phyloP scores from a whole-genome alignment of 106 monocot genomes.

The Triglochin maritima region DNA sequence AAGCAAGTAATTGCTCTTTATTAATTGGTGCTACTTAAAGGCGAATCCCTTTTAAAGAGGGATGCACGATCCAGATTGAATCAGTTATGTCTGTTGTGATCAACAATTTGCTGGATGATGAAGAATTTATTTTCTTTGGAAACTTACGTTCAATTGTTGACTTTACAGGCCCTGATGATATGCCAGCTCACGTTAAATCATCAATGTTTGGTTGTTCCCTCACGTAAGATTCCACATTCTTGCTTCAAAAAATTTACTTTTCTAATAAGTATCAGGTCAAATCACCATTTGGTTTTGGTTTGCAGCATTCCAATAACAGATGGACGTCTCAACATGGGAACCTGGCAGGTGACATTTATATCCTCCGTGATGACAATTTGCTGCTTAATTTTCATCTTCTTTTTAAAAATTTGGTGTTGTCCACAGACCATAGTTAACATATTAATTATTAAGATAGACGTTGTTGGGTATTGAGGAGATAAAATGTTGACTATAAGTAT shows the following conservation, averaged over 20 bases:
- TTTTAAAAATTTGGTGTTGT: no score
- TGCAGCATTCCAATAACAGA: constrained; percentile 89
- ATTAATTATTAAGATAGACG: no score
- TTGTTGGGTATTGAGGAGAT: no score
- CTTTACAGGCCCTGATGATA: constrained; percentile 90
- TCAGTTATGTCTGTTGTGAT: no score
- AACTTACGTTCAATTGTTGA: background rate
- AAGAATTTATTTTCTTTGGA: background rate
- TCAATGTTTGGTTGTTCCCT: constrained; percentile 95
- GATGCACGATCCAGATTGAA: no score
- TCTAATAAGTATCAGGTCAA: background rate
- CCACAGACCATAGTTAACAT: no score
- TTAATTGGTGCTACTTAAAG: no score
- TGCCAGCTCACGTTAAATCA: constrained; percentile 99
- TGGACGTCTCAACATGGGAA: constrained; percentile 94
- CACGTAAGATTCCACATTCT: constrained; percentile 32
- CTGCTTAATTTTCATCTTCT: no score
- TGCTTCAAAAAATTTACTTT: background rate
- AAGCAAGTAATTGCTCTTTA: no score
- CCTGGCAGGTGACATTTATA: constrained; percentile 79
- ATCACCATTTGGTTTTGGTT: background rate
- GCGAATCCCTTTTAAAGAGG: no score
- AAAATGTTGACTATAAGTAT: no score
- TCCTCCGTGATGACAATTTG: background rate
- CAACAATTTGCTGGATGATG: no score